Conservation (phyloP, 1,139 yeast species). For the Debaryomyces fabryi region DNA sequence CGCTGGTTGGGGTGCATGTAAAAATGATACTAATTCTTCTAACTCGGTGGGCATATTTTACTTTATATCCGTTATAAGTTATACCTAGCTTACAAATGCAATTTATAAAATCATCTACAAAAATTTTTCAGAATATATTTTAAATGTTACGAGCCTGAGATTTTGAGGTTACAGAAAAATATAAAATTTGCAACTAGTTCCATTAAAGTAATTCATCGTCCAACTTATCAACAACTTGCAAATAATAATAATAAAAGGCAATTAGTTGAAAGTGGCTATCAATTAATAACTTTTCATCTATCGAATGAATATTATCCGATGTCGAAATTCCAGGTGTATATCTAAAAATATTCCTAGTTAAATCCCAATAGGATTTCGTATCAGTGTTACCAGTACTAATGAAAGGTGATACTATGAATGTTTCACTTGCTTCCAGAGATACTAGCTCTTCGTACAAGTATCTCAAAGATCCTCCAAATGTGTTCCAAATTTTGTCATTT, state of each 20-base stretch:
- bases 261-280: slow-evolving; percentile 23
- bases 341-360: slow-evolving; percentile 40
- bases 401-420: slow-evolving; percentile 36
- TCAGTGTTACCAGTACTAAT: slow-evolving; percentile 46
- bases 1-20: slow-evolving; percentile 82
- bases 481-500: slow-evolving; percentile 52
- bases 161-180: background rate
- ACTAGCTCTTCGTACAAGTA: slow-evolving; percentile 55
- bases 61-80: background rate
- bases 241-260: slow-evolving; percentile 41
- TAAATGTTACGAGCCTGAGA: slow-evolving; percentile 4
- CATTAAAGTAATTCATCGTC: slow-evolving; percentile 15
- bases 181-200: slow-evolving; percentile 2
- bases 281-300: slow-evolving; percentile 34
- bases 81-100: background rate
- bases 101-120: slow-evolving; percentile 5
- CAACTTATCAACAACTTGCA: slow-evolving; percentile 34
- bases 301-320: slow-evolving; percentile 32
- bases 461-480: slow-evolving; percentile 58
- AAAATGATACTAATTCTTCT: slow-evolving; percentile 75
- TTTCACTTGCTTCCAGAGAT: slow-evolving; percentile 29
- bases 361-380: slow-evolving; percentile 44
- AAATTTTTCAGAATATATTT: slow-evolving; percentile 6
- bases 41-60: slow-evolving; percentile 59
- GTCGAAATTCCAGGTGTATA: slow-evolving; percentile 34